phyloP scores from a whole-genome alignment of 225 moss, liverwort and hornwort genomes.

The Sphagnum tenellum region DNA sequence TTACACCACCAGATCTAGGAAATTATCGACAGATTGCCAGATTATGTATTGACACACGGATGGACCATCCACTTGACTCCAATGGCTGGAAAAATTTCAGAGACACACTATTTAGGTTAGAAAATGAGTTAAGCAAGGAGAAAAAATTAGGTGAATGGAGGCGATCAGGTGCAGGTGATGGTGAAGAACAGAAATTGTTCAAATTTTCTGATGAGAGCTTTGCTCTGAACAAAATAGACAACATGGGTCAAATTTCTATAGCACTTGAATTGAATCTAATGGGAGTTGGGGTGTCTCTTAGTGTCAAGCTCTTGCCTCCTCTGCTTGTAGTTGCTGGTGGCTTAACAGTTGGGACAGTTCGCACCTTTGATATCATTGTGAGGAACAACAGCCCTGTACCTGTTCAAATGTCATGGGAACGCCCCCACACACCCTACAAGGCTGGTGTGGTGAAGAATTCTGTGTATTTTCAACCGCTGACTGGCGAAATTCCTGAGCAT shows the following conservation, averaged over 20 bases:
- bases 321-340: slow-evolving; percentile 61
- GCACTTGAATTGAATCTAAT: slow-evolving; percentile 43
- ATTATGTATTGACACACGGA: slow-evolving; percentile 60
- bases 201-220: slow-evolving; percentile 28
- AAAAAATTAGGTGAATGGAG: not conserved
- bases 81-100: slow-evolving; percentile 44
- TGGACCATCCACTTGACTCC: slow-evolving; percentile 38
- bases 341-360: slow-evolving; percentile 41
- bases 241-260: slow-evolving; percentile 51
- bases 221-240: slow-evolving; percentile 46
- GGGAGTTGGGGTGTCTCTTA: slow-evolving; percentile 45
- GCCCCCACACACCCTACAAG: slow-evolving; percentile 18
- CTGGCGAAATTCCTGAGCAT: slow-evolving; percentile 31
- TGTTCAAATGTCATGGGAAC: slow-evolving; percentile 54
- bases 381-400: slow-evolving; percentile 38
- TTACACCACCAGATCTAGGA: slow-evolving; percentile 37
- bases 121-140: slow-evolving; percentile 21
- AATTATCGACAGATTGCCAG: slow-evolving; percentile 42
- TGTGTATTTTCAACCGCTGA: slow-evolving; percentile 44
- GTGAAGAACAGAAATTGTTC: not conserved
- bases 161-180: no score
- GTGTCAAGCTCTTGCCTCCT: slow-evolving; percentile 45
- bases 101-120: slow-evolving; percentile 36
- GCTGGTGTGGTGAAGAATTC: slow-evolving; percentile 19
- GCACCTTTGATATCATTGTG: slow-evolving; percentile 34